phyloP scores from a whole-genome alignment of 257 asterid species.

The Datura wrightii region DNA sequence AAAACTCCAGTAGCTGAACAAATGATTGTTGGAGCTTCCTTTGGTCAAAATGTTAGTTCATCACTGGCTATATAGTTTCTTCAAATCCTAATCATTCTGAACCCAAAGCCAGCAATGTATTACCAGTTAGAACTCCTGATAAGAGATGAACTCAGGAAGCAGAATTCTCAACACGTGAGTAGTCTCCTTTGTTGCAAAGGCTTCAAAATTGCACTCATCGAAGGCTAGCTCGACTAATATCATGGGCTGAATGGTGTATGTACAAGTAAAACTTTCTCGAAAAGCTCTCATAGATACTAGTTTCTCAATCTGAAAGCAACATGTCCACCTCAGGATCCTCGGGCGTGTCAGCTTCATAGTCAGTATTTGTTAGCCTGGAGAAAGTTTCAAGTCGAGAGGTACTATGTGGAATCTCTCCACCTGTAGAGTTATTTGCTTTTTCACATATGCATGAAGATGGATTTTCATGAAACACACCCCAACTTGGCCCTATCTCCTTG shows the following conservation, averaged over 20 bases:
- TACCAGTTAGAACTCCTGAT: background rate
- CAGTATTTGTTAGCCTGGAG: constrained; percentile 56
- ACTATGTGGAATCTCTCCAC: constrained; percentile 32
- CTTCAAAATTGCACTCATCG: background rate
- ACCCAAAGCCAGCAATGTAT: background rate
- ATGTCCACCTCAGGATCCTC: constrained; percentile 84
- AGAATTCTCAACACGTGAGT: background rate
- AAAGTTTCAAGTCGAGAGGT: background rate
- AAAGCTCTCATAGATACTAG: background rate
- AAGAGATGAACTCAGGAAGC: background rate
- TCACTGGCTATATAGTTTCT: background rate
- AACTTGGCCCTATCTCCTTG: constrained; percentile 80
- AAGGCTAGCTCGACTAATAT: background rate
- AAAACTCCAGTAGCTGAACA: background rate
- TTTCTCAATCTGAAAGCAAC: constrained; percentile 74
- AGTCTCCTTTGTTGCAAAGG: background rate
- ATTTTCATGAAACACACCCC: constrained; percentile 93
- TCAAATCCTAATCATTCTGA: background rate
- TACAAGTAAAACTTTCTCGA: background rate
- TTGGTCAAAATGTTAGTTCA: background rate
- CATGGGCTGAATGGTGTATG: background rate
- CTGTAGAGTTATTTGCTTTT: constrained; percentile 47
- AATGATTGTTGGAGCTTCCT: background rate
- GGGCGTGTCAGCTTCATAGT: constrained; percentile 51
- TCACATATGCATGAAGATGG: constrained; percentile 93